phyloP scores from a whole-genome alignment of 768 basidiomycete species.

The Postia placenta region DNA sequence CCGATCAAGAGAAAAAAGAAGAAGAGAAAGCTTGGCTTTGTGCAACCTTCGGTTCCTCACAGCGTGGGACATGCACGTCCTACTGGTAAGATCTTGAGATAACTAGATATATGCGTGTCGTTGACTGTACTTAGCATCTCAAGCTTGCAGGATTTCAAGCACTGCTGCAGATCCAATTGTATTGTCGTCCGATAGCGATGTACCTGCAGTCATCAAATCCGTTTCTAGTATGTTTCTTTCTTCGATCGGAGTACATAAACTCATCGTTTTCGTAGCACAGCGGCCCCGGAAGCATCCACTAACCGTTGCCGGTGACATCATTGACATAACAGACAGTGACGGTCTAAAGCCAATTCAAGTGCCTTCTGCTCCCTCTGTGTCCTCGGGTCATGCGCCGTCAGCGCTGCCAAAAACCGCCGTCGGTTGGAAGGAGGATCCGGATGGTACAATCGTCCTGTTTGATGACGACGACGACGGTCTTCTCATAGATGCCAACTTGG shows the following conservation, averaged over 20 bases:
- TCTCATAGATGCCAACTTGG: neutral
- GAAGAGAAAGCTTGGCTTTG: constrained; percentile 1
- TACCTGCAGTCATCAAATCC: neutral
- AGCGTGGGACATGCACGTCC: too few relatives aligned
- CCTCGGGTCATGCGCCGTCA: neutral
- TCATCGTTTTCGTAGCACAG: neutral
- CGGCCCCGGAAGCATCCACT: neutral
- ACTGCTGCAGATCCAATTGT: neutral
- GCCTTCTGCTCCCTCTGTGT: too few relatives aligned
- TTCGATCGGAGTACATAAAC: neutral
- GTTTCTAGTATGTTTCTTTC: neutral
- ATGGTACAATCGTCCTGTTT: constrained; percentile 1
- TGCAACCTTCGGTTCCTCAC: too few relatives aligned
- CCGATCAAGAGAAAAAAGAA: neutral
- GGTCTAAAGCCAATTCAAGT: too few relatives aligned
- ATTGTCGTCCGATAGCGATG: neutral
- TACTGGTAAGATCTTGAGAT: too few relatives aligned
- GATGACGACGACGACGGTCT: constrained; percentile 4
- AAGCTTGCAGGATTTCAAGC: neutral
- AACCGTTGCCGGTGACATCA: neutral
- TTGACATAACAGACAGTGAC: constrained; percentile 1
- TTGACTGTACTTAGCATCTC: neutral
- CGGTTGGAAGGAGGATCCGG: neutral
- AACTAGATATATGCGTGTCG: too few relatives aligned
- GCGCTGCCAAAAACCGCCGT: neutral